Evolutionary conservation across 139 green algal genomes (phyloP).

Genomic region (Volvox africanus): DNA sequence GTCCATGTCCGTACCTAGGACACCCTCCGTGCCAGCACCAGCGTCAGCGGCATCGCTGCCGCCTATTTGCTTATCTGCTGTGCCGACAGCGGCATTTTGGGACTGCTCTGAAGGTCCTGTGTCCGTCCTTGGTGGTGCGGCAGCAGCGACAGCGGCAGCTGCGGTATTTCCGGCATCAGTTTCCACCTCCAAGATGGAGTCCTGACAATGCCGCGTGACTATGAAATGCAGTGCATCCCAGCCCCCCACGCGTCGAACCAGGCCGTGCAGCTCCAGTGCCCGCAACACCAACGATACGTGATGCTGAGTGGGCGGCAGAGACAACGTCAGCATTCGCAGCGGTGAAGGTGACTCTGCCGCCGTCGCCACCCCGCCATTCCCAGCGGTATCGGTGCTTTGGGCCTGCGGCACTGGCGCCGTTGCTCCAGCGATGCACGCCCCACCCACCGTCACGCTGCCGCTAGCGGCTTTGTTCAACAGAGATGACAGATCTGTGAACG

Average conservation of each 20-base stretch:
- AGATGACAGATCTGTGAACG: background rate
- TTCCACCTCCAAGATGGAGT: background rate
- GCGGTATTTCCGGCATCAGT: background rate
- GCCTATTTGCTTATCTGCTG: background rate
- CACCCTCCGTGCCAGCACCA: background rate
- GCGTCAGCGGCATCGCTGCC: background rate
- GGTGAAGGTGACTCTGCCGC: background rate
- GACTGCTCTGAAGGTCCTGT: background rate
- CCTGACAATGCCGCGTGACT: slow-evolving; percentile 3
- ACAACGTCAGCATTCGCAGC: background rate
- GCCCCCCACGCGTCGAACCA: slow-evolving; percentile 32
- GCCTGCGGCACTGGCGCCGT: background rate
- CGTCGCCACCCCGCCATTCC: background rate
- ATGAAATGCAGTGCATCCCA: slow-evolving; percentile 9
- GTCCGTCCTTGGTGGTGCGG: background rate
- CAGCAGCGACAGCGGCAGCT: background rate
- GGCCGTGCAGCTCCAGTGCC: slow-evolving; percentile 10
- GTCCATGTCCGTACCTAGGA: background rate
- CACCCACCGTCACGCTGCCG: background rate
- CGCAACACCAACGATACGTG: slow-evolving; percentile 3
- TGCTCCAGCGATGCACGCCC: background rate
- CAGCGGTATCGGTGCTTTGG: background rate
- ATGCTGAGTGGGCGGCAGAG: background rate
- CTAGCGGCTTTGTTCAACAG: background rate
- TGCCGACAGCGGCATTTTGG: background rate